Percentiles rank a stretch among this genome's conserved stretches.
Evolutionary conservation across 2,329 filamentous ascomycete genomes (phyloP).

Genomic region (Colletotrichum phormii): DNA sequence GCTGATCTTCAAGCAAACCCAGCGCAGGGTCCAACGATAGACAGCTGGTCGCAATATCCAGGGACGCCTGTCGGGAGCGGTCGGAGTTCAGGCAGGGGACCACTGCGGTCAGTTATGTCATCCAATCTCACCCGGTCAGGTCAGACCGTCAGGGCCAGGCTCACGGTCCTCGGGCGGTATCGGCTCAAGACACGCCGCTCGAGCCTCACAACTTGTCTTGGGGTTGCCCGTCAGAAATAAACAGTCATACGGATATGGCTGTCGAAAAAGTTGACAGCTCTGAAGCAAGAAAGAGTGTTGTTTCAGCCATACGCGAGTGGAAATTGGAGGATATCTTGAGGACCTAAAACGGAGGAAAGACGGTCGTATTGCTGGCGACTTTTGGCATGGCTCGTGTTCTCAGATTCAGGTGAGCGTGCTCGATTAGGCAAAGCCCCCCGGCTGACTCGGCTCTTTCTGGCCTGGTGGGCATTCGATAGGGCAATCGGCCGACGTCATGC

Average conservation of each 20-base stretch:
- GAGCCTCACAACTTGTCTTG: conserved; percentile 9
- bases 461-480: conserved; percentile 16
- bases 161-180: background rate
- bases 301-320: conserved; percentile 32
- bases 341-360: background rate
- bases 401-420: conserved; percentile 40
- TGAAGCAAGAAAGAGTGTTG: background rate
- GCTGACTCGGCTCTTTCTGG: conserved; percentile 16
- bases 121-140: background rate
- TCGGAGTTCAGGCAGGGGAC: conserved; percentile 3
- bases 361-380: conserved; percentile 21
- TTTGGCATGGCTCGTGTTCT: conserved; percentile 37
- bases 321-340: conserved; percentile 27
- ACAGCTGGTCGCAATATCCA: background rate
- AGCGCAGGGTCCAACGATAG: background rate
- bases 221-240: conserved; percentile 8
- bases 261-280: conserved; percentile 3
- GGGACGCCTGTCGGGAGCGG: background rate
- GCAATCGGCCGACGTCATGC: conserved; percentile 20
- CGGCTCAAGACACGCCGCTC: conserved; percentile 5
- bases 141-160: background rate
- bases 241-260: background rate
- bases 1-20: background rate
- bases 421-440: conserved; percentile 31
- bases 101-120: background rate